phyloP scores from a whole-genome alignment of 371 early-diverging fungal species.

The Mycotypha africana region DNA sequence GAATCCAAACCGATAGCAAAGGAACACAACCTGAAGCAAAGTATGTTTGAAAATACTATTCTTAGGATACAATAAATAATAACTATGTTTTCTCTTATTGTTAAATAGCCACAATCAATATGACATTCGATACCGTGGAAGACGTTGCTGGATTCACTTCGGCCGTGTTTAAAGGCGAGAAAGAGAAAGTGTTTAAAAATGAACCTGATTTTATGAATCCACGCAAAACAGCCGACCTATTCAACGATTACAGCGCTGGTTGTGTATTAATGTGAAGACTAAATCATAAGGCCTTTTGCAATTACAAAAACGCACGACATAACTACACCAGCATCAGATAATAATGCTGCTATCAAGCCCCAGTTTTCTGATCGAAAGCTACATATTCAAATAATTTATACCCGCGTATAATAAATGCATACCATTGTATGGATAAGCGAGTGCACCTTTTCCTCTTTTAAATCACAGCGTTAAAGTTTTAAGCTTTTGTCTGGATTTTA shows the following conservation, averaged over 20 bases:
- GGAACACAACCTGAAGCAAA: constrained; percentile 6
- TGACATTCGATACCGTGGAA: constrained; percentile 15
- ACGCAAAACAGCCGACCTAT: constrained; percentile 2
- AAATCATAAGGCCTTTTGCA: too few relatives aligned
- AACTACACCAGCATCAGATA: too few relatives aligned
- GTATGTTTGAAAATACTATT: constrained; percentile 1
- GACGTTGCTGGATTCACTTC: constrained; percentile 11
- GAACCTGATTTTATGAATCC: constrained; percentile 16
- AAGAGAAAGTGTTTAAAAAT: constrained; percentile 8
- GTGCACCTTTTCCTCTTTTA: too few relatives aligned
- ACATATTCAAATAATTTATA: too few relatives aligned
- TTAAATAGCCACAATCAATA: constrained; percentile 12
- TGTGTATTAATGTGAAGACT: constrained; percentile 25
- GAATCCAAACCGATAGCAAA: constrained; percentile 2
- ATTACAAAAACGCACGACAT: too few relatives aligned
- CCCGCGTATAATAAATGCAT: too few relatives aligned
- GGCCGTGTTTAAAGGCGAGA: constrained; percentile 2
- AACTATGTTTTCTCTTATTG: not conserved
- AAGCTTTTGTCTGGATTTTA: too few relatives aligned
- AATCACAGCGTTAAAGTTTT: too few relatives aligned
- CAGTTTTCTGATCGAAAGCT: too few relatives aligned
- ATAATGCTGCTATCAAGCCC: too few relatives aligned
- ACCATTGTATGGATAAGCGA: too few relatives aligned
- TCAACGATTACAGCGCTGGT: constrained; percentile 10
- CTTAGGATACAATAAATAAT: not conserved